These are phyloP conservation scores for Coemansia sp. DNA, from an alignment of 192 early-diverging fungal genomes.

Conservation along the genomic window DNA sequence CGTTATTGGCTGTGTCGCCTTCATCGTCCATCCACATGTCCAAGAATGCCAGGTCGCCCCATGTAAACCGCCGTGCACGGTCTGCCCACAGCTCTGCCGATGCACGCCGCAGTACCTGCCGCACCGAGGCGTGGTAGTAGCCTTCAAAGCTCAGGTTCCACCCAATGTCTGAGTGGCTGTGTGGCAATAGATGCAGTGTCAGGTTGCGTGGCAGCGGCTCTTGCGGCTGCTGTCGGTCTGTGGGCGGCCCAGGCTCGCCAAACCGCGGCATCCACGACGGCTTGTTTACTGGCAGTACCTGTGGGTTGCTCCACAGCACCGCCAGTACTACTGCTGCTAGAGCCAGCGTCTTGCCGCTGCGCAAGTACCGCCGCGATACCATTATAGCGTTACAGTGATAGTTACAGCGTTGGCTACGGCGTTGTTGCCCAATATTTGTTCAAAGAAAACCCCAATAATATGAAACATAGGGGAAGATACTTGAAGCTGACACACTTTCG, in stretches of 20 bases:
- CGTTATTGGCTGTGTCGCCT: conserved; percentile 16
- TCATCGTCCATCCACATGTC: conserved; percentile 49
- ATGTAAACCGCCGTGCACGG: conserved; percentile 33
- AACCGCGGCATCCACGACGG: conserved; percentile 32
- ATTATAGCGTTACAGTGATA: background rate
- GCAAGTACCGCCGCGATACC: background rate
- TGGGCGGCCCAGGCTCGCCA: conserved; percentile 34
- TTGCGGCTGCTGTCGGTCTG: conserved; percentile 11
- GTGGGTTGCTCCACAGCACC: conserved; percentile 23
- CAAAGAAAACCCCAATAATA: too few relatives aligned
- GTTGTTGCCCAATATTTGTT: too few relatives aligned
- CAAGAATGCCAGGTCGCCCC: conserved; percentile 49
- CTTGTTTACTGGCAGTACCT: conserved; percentile 35
- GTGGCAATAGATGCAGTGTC: conserved; percentile 44
- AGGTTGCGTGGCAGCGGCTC: conserved; percentile 19
- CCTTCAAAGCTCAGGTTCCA: conserved; percentile 49
- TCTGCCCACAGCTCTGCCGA: conserved; percentile 24
- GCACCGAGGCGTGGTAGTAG: conserved; percentile 42
- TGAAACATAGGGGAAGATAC: too few relatives aligned
- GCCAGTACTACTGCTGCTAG: background rate
- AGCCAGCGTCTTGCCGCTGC: background rate
- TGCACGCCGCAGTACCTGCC: conserved; percentile 27
- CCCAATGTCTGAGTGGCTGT: conserved; percentile 51
- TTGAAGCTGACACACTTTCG: too few relatives aligned
- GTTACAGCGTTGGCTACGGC: too few relatives aligned